Evolutionary conservation across 2,329 filamentous ascomycete species (phyloP).

Genomic region (Domatiomyces globalis): DNA sequence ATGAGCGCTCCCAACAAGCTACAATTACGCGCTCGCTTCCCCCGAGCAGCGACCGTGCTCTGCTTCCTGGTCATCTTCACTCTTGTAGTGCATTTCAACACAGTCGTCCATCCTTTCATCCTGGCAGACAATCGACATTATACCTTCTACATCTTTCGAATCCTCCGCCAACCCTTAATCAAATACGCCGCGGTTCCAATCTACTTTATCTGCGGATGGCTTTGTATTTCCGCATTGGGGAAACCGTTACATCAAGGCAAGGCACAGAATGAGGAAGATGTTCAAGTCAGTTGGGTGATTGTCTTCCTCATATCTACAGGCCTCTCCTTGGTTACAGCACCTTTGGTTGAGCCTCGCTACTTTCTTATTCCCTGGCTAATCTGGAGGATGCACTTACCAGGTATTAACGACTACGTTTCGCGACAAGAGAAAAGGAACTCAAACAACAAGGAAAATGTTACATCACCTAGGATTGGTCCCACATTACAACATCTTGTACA

Average conservation of each 20-base stretch:
- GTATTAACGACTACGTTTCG: constrained; percentile 1
- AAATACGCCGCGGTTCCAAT: constrained; percentile 54
- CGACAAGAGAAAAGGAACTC: constrained; percentile 1
- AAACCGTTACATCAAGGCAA: constrained; percentile 11
- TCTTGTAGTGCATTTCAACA: constrained; percentile 60
- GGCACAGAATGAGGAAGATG: constrained; percentile 16
- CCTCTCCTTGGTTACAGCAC: constrained; percentile 71
- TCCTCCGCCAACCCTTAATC: constrained; percentile 53
- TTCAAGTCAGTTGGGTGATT: constrained; percentile 39
- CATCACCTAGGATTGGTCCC: constrained; percentile 14
- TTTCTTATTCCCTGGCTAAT: constrained; percentile 93
- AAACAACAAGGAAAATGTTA: constrained; percentile 13
- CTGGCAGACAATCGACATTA: constrained; percentile 95
- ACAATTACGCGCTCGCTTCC: constrained; percentile 24
- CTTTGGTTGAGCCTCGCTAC: constrained; percentile 87
- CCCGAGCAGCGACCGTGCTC: constrained; percentile 26
- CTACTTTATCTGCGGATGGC: constrained; percentile 58
- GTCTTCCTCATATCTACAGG: constrained; percentile 56
- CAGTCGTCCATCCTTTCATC: constrained; percentile 87
- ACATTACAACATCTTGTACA: constrained; percentile 13
- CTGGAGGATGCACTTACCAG: constrained; percentile 64
- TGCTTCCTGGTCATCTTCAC: constrained; percentile 30
- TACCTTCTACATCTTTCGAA: constrained; percentile 89
- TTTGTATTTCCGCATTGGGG: constrained; percentile 50
- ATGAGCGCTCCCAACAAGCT: constrained; percentile 7